Conservation (phyloP, 768 basidiomycete genomes). For the Lenzites betulinus region DNA sequence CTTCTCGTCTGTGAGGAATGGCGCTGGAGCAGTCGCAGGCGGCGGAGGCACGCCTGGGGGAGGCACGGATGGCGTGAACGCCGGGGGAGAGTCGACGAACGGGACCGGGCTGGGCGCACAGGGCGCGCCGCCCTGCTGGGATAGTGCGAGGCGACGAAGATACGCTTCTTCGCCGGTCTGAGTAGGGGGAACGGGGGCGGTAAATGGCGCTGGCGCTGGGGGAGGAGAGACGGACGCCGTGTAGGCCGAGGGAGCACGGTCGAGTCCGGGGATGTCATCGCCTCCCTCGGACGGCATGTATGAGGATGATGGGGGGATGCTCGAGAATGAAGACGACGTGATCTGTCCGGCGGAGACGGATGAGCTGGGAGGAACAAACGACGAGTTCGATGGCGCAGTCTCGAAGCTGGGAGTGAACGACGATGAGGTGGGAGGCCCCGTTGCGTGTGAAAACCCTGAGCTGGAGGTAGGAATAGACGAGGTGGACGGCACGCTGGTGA, state of each 20-base stretch:
- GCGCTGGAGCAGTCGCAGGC: slow-evolving; percentile 45
- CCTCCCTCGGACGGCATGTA: slow-evolving; percentile 15
- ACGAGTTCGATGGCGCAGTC: background rate
- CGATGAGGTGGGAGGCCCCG: background rate
- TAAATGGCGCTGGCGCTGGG: slow-evolving; percentile 13
- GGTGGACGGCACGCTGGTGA: background rate
- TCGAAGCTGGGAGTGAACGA: background rate
- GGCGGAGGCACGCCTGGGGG: slow-evolving; percentile 57
- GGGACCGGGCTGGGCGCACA: slow-evolving; percentile 25
- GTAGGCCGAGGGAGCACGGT: slow-evolving; percentile 5
- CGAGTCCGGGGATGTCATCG: slow-evolving; percentile 22
- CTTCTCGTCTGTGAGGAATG: slow-evolving; percentile 58
- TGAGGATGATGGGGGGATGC: slow-evolving; percentile 8
- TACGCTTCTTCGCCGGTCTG: slow-evolving; percentile 65
- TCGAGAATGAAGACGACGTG: background rate
- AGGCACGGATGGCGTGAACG: slow-evolving; percentile 69
- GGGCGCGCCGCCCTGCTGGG: slow-evolving; percentile 33
- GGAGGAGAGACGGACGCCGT: slow-evolving; percentile 16
- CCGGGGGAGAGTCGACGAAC: slow-evolving; percentile 42
- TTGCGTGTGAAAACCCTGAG: background rate
- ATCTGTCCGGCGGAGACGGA: background rate
- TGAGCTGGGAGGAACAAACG: background rate
- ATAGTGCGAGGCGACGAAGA: slow-evolving; percentile 61
- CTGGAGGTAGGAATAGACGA: background rate
- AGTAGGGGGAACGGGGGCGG: background rate